A percentile compares a stretch with the other conserved stretches of the same genome.
These are phyloP conservation scores for Rosa multiflora DNA, from an alignment of 306 rosid species.

Conservation along the genomic window DNA sequence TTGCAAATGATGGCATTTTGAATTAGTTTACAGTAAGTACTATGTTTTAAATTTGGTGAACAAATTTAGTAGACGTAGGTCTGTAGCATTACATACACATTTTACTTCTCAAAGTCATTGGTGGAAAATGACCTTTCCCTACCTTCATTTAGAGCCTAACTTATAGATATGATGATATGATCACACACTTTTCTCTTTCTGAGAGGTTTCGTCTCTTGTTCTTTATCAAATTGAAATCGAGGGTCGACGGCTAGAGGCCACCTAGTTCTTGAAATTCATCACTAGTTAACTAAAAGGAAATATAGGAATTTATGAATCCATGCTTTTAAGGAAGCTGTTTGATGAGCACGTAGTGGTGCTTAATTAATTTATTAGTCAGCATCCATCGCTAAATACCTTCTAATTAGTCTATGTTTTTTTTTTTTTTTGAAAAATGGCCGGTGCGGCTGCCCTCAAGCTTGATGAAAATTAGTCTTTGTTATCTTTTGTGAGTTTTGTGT, in stretches of 20 bases:
- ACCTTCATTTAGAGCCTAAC: background rate
- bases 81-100: background rate
- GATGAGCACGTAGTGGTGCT: constrained; percentile 8
- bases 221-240: background rate
- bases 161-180: no score
- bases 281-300: background rate
- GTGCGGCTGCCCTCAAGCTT: no score
- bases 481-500: background rate
- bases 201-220: background rate
- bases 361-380: constrained; percentile 13
- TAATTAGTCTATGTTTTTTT: background rate
- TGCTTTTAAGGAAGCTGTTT: constrained; percentile 27
- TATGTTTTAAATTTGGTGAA: background rate
- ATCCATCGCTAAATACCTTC: constrained; percentile 8
- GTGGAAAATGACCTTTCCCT: background rate
- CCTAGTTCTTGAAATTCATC: constrained; percentile 2
- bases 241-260: constrained; percentile 10
- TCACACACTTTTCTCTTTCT: background rate
- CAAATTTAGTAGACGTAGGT: background rate
- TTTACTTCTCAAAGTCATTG: background rate
- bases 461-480: background rate
- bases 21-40: no score
- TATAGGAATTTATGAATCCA: constrained; percentile 6
- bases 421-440: no score
- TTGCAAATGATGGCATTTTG: background rate